A percentile compares a stretch with the other conserved stretches of the same genome.
These are phyloP conservation scores for Hanseniaspora uvarum DNA, from an alignment of 1,139 yeast species.

Conservation along the genomic window DNA sequence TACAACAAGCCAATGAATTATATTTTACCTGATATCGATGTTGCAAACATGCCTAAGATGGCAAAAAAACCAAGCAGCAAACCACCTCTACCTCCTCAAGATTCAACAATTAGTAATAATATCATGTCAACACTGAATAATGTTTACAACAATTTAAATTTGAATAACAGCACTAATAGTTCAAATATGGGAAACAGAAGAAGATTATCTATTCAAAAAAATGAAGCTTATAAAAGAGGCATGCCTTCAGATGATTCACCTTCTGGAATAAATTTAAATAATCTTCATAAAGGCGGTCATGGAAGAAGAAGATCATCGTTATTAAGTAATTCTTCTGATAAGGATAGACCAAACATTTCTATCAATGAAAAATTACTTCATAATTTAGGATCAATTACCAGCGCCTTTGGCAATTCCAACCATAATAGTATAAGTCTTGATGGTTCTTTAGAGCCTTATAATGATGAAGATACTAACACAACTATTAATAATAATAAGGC, in stretches of 20 bases:
- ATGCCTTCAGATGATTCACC: neutral
- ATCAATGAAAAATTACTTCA: neutral
- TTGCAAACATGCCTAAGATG: neutral
- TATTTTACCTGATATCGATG: constrained; percentile 10
- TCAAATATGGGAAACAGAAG: neutral
- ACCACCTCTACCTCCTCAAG: neutral
- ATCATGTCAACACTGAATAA: neutral
- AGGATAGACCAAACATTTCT: neutral
- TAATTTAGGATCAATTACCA: neutral
- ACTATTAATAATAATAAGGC: neutral
- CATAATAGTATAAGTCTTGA: neutral
- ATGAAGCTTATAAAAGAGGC: neutral
- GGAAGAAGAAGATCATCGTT: constrained; percentile 8
- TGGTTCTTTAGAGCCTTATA: neutral
- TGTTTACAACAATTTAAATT: neutral
- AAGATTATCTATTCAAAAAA: constrained; percentile 20
- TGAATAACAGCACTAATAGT: neutral
- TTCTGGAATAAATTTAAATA: neutral
- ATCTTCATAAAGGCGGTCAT: neutral
- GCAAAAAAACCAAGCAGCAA: neutral
- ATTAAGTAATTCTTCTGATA: constrained; percentile 4
- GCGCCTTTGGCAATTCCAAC: neutral
- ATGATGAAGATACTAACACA: neutral
- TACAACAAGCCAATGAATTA: neutral
- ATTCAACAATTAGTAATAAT: neutral